These are phyloP conservation scores for Apiotrichum mycotoxinovorans DNA, from an alignment of 1,284 basidiomycete genomes.

Conservation along the genomic window DNA sequence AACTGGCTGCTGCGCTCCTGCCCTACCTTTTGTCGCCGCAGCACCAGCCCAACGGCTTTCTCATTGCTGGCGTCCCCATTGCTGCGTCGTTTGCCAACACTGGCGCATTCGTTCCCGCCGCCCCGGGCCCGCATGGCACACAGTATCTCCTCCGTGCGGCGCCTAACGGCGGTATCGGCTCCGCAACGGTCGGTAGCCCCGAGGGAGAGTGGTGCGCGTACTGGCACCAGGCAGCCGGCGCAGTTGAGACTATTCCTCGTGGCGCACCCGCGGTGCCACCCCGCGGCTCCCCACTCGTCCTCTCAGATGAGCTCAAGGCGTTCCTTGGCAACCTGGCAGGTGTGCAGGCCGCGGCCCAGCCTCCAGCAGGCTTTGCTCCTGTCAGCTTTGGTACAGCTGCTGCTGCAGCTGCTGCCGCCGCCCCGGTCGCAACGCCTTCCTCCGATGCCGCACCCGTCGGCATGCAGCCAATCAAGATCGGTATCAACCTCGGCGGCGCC, in stretches of 20 bases:
- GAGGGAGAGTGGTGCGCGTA: slow-evolving; percentile 53
- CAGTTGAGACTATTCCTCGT: slow-evolving; percentile 28
- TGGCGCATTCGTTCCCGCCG: slow-evolving; percentile 70
- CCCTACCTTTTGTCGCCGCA: slow-evolving; percentile 75
- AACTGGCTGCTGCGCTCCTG: slow-evolving; percentile 65
- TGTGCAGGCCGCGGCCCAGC: background rate
- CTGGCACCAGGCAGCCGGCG: slow-evolving; percentile 40
- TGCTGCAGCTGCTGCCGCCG: background rate
- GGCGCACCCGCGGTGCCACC: slow-evolving; percentile 19
- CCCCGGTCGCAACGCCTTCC: background rate
- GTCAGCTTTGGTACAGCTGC: background rate
- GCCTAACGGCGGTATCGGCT: slow-evolving; percentile 38
- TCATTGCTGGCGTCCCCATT: slow-evolving; percentile 76
- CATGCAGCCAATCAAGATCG: slow-evolving; percentile 43
- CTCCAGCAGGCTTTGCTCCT: background rate
- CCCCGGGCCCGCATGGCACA: slow-evolving; percentile 52
- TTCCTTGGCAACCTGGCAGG: slow-evolving; percentile 40
- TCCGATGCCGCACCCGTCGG: background rate
- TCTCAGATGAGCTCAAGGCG: slow-evolving; percentile 19
- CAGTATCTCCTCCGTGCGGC: slow-evolving; percentile 33
- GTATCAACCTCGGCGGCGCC: slow-evolving; percentile 32
- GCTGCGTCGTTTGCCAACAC: slow-evolving; percentile 84
- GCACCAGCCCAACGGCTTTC: slow-evolving; percentile 79
- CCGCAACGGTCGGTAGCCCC: slow-evolving; percentile 53
- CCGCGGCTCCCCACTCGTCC: slow-evolving; percentile 2